Percentiles rank a stretch among this genome's conserved stretches.
Evolutionary conservation across 176 grass and related monocot species (phyloP).

Genomic region (Stipa capillata): DNA sequence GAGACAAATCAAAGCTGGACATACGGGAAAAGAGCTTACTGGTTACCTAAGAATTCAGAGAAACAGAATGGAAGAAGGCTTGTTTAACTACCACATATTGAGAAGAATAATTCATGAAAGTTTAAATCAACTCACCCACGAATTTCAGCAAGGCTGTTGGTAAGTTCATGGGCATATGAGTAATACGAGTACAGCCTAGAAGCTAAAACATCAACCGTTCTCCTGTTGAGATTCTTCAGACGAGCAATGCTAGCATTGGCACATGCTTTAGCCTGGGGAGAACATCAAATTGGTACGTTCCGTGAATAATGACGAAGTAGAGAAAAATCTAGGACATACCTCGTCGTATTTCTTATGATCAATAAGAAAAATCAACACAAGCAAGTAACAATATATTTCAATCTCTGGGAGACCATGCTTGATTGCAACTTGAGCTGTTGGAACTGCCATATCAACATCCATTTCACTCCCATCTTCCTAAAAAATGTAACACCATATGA

Average conservation of each 20-base stretch:
- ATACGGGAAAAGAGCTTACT: background rate
- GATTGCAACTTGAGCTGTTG: conserved; percentile 30
- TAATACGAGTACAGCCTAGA: conserved; percentile 73
- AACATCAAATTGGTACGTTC: background rate
- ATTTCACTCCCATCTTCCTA: conserved; percentile 72
- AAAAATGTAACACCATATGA: background rate
- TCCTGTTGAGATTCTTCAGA: conserved; percentile 78
- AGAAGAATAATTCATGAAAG: background rate
- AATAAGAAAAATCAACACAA: conserved; percentile 77
- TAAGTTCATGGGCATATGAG: conserved; percentile 62
- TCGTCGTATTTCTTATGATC: conserved; percentile 69
- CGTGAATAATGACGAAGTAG: background rate
- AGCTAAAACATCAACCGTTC: conserved; percentile 82
- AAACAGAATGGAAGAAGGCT: background rate
- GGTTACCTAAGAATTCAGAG: background rate
- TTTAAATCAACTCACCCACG: conserved; percentile 59
- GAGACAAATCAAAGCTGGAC: conserved; percentile 1
- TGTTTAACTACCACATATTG: background rate
- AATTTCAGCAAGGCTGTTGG: conserved; percentile 76
- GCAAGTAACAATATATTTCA: conserved; percentile 86
- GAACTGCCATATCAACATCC: conserved; percentile 53
- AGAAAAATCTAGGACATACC: conserved; percentile 9
- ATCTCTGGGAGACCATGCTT: conserved; percentile 66
- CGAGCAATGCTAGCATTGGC: conserved; percentile 64
- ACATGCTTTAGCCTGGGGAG: conserved; percentile 67